These are phyloP conservation scores for Tetrapyrgos nigripes DNA, from an alignment of 1,284 basidiomycete species.

Conservation along the genomic window DNA sequence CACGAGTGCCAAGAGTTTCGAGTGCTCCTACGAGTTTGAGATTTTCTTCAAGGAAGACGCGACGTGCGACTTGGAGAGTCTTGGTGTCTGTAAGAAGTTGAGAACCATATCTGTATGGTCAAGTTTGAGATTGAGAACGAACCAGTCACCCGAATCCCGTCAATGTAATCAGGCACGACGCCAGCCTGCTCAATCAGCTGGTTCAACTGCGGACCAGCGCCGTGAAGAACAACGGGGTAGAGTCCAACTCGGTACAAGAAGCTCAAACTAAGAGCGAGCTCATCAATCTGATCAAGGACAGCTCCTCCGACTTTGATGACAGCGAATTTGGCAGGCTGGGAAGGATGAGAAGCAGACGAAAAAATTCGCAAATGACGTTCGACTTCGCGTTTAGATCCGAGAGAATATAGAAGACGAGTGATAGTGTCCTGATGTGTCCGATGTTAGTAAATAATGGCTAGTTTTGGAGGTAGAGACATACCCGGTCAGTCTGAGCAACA, in stretches of 20 bases:
- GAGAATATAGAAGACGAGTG: conserved; percentile 91
- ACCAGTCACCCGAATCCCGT: conserved; percentile 95
- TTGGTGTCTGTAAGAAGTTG: conserved; percentile 70
- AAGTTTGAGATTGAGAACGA: conserved; percentile 29
- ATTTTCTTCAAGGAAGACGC: conserved; percentile 97
- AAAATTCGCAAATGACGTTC: conserved; percentile 97
- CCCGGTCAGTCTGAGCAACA: conserved; percentile 65
- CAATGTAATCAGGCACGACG: conserved; percentile 92
- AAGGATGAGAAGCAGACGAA: conserved; percentile 84
- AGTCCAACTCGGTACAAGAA: conserved; percentile 94
- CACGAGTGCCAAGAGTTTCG: conserved; percentile 91
- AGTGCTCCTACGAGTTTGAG: conserved; percentile 90
- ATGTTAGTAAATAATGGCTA: not conserved
- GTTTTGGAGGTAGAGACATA: conserved; percentile 31
- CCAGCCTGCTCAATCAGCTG: conserved; percentile 90
- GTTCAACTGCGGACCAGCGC: conserved; percentile 95
- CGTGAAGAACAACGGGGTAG: conserved; percentile 94
- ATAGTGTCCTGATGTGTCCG: conserved; percentile 85
- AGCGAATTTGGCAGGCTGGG: conserved; percentile 88
- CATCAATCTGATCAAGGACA: conserved; percentile 89
- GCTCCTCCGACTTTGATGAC: conserved; percentile 96
- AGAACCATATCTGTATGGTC: conserved; percentile 2
- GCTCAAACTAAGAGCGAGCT: conserved; percentile 90
- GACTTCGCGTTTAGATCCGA: conserved; percentile 94
- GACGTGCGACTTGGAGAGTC: conserved; percentile 90